A percentile compares a stretch with the other conserved stretches of the same genome.
phyloP scores from a whole-genome alignment of 495 filamentous ascomycete genomes.

The Peziza echinospora region DNA sequence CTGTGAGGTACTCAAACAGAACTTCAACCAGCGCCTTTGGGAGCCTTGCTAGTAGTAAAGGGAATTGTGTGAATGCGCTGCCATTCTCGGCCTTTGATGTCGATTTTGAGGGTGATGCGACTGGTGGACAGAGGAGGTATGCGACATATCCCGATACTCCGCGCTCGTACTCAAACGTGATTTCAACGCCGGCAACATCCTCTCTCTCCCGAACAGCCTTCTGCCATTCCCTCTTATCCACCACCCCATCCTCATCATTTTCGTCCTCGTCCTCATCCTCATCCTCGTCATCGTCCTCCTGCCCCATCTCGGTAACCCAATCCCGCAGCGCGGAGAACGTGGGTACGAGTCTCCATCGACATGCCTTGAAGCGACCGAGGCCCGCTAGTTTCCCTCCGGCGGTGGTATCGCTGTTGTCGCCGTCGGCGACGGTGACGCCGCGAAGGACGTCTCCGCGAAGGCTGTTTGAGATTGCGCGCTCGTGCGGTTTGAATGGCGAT shows the following conservation, averaged over 20 bases:
- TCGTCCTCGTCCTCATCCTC: conserved; percentile 12
- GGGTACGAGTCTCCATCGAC: conserved; percentile 27
- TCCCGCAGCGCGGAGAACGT: conserved; percentile 1
- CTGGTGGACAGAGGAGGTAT: conserved; percentile 8
- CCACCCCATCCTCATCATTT: conserved; percentile 21
- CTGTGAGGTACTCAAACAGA: conserved; percentile 26
- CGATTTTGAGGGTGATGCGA: background rate
- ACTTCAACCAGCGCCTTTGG: conserved; percentile 30
- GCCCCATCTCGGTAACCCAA: background rate
- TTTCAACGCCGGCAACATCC: conserved; percentile 20
- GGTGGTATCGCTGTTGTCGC: conserved; percentile 3
- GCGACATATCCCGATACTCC: conserved; percentile 1
- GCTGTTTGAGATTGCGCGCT: conserved; percentile 30
- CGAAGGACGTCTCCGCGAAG: conserved; percentile 30
- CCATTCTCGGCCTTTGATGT: conserved; percentile 1
- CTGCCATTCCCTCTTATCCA: conserved; percentile 30
- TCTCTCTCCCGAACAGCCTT: conserved; percentile 22
- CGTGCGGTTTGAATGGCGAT: conserved; percentile 24
- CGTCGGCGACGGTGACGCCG: conserved; percentile 22
- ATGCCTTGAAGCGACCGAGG: conserved; percentile 27
- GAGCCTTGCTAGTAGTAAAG: conserved; percentile 32
- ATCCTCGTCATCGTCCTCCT: conserved; percentile 6
- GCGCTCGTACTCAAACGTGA: background rate
- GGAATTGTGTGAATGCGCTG: conserved; percentile 27
- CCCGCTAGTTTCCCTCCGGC: conserved; percentile 24